Percentiles rank a stretch among this genome's conserved stretches.
These are phyloP conservation scores for Phytophthora pseudosyringae DNA, from an alignment of 352 stramenopile species.

Conservation along the genomic window DNA sequence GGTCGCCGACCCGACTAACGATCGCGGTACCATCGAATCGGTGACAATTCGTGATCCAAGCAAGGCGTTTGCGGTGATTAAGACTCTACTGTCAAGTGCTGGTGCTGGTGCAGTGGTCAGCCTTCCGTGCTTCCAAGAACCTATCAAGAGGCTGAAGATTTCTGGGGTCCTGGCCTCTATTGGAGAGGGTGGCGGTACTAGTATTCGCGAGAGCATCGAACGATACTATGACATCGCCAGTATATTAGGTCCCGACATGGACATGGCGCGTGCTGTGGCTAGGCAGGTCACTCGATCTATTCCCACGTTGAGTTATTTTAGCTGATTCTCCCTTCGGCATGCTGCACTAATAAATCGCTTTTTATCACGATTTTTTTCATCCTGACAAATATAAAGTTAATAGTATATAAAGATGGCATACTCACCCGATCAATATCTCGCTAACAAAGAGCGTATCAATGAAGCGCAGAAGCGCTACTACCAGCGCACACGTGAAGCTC, in stretches of 20 bases:
- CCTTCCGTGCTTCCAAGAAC: conserved; percentile 36
- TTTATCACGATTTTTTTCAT: too few species aligned
- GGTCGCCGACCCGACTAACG: conserved; percentile 39
- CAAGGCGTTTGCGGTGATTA: conserved; percentile 41
- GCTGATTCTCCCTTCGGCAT: too few species aligned
- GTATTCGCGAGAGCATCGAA: conserved; percentile 30
- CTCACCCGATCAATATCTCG: too few species aligned
- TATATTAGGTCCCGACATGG: conserved; percentile 43
- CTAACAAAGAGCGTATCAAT: too few species aligned
- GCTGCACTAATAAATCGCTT: too few species aligned
- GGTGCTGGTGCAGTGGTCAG: conserved; percentile 36
- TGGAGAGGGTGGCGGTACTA: conserved; percentile 22
- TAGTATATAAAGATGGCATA: too few species aligned
- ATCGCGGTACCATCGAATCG: conserved; percentile 29
- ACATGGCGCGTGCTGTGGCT: conserved; percentile 42
- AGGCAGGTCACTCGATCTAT: conserved; percentile 15
- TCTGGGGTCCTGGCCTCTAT: conserved; percentile 23
- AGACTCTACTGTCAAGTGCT: conserved; percentile 36
- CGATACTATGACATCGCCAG: conserved; percentile 49
- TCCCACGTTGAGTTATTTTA: too few species aligned
- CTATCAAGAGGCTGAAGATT: conserved; percentile 49
- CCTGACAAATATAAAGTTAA: too few species aligned
- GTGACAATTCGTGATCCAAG: conserved; percentile 28
- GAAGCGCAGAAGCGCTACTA: too few species aligned
- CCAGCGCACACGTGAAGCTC: too few species aligned